Evolutionary conservation across 129 eudicot species (phyloP), one percentile per base, ranked within the genome.

Genomic region (Kitagawia praeruptora): DNA sequence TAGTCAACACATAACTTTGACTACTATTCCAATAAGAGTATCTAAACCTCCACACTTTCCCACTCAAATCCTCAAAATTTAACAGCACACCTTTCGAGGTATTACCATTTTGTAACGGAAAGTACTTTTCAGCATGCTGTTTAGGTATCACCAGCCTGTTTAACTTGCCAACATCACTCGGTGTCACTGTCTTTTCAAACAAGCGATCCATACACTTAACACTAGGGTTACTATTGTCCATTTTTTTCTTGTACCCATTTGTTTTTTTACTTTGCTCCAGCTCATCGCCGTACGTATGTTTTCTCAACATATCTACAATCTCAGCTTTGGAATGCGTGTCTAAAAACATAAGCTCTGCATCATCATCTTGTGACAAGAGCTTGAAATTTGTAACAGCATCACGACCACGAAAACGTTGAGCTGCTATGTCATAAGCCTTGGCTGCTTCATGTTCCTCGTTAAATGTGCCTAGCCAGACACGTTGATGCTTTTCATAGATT

Each of bases 11-110:
- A 58, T 93, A 93, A 77, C 97, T 91, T 49, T 93, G 98, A n/a
- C 98, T 93, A 47, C 97, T 91, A 8, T 93, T 93, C 98, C 98
- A 93, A 38, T 93, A 93, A 0, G 97, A 91, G 53, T 93, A 93
- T 28, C 97, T 75, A 81, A 93, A 93, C 78, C 98, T 82, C 98
- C 98, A 93, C 18, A 91, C 97, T 83, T 91, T 93, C 54, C 89
- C 93, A 7, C 83, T 83, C 23, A 77, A n/a, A 51, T 93, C 98
- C 80, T 93, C 97, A 21, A 93, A 93, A 75, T 93, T 93, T 49
- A 93, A 67, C 69, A 93, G 82, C 19, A 93, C 85, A 2, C 98
- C 98, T 84, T 93, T 93, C 11, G 87, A 85, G 40, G 75, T 81
- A 78, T 79, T 90, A 4, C 86, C 93, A 28, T 79, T 83, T 78